Base-by-base conservation (phyloP, 768 basidiomycete species). In the Termitomyces sp. region DNA sequence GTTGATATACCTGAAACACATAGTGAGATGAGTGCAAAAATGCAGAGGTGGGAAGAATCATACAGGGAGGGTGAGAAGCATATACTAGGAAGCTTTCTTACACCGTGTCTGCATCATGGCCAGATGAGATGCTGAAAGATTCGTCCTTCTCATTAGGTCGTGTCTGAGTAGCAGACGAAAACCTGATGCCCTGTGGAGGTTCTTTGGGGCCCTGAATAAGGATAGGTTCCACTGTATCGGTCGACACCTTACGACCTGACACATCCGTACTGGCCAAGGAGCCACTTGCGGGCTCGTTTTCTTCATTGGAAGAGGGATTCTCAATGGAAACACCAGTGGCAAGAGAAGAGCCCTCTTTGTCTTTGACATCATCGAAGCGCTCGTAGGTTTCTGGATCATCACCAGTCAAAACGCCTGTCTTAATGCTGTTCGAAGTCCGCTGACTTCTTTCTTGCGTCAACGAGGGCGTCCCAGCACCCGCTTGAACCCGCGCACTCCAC, bases 401-500 rank as follows among this genome's bases (percentile, higher is more conserved):
- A n/a, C 74, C 71, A 56, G 80, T 83, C 46, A 84, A 72, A 32
- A 77, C 72, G 16, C 82, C 85, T 5, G 86, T 84, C 62, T 79
- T 80, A 53, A 80, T 68, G 61, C 86, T 89, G 53, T 84, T 82
- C 51, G 76, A 76, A 8, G 82, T 81, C 80, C 86, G 83, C 31
- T 84, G 58, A 57, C 83, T 87, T 62, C 82, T 79, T 60, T 82
- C 85, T 59, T 81, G 75, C 23, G 66, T 66, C 53, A 79, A 66
- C 1, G 78, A 78, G 1, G 81, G 72, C 5, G 79, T 75, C 23
- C 78, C 79, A 8, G 76, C 72, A 3, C 75, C 78, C 19, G 69
- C 71, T 43, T 82, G 81, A 31, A 89, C 71, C 59, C 80, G 75
- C 6, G 93, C 92, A 68, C 91, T 93, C 92, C 92, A 95, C 42